phyloP scores from a whole-genome alignment of 2,329 filamentous ascomycete species.

The Botrytis aclada region DNA sequence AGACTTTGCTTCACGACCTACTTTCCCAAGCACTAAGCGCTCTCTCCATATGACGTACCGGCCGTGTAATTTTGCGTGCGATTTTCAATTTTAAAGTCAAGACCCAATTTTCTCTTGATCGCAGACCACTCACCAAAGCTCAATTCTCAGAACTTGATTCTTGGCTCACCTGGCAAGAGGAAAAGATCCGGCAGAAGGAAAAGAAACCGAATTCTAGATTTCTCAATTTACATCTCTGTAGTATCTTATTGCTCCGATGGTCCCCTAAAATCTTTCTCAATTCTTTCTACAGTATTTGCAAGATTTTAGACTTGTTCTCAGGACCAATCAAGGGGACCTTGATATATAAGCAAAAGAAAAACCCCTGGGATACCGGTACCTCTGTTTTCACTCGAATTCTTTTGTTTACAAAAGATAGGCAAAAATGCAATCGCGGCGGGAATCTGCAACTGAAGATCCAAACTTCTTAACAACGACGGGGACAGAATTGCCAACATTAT shows the following conservation, averaged over 20 bases:
- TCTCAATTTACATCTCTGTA: background rate
- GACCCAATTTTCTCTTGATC: background rate
- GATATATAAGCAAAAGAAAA: background rate
- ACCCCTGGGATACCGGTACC: background rate
- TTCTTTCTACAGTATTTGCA: background rate
- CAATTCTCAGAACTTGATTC: background rate
- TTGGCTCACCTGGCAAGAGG: background rate
- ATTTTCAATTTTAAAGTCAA: background rate
- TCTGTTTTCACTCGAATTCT: background rate
- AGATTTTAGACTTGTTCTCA: background rate
- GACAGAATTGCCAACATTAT: slow-evolving; percentile 3
- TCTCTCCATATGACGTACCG: slow-evolving; percentile 1
- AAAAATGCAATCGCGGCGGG: slow-evolving; percentile 16
- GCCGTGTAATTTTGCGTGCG: background rate
- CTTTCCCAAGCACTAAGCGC: background rate
- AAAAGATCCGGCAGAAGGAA: background rate
- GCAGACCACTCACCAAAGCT: background rate
- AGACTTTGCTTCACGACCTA: background rate
- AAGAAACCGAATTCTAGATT: background rate
- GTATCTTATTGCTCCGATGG: background rate
- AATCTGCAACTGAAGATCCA: slow-evolving; percentile 4
- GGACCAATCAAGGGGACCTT: background rate
- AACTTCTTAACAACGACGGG: slow-evolving; percentile 10
- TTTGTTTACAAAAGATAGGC: background rate
- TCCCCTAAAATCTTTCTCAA: background rate